Evolutionary conservation across 352 stramenopile genomes (phyloP), one percentile per base, ranked within the genome.

Genomic region (Pythium rhizo-oryzae): DNA sequence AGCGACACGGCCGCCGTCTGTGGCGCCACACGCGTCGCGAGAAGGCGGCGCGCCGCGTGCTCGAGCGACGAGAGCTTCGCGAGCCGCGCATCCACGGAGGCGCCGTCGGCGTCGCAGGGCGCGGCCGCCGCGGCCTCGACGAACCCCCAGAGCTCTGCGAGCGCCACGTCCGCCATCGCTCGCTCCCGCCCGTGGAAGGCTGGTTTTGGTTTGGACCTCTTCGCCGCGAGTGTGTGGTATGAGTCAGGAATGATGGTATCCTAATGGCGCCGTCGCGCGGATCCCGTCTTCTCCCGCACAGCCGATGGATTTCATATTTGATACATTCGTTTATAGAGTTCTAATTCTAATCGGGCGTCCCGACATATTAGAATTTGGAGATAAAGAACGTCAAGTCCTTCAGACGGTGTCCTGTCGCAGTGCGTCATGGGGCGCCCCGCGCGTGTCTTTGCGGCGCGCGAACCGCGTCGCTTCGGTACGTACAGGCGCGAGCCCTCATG

Each of bases 61-160:
- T 67, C 59, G 8, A 72, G 59, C 28, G 59, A 33, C 56, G 79
- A 63, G 61, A 78, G 43, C 21, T 23, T n/a, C 21, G 41, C 44
- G n/a, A 90, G 75, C n/a, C 65, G 72, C 33, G 56, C 66, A n/a
- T 56, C 65, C 5, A 39, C 64, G 28, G 69, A 47, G 41, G 9
- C 15, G 41, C 15, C 65, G 4, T 64, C 33, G 12, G 65, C 41
- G 41, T n/a, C 65, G 4, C 66, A 25, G 12, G 65, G 21, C 15
- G 28, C 28, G 28, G 28, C 57, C 33, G 72, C 76, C 2, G 81
- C 63, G 23, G 71, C 39, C 67, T 77, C 73, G 19, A 90, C 67
- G 59, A 92, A 87, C 41, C 64, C 73, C 84, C 84, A 92, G 25
- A 89, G 62, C 56, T 82, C 73, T 11, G 59, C 49, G 19, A 53